A percentile compares a stretch with the other conserved stretches of the same genome.
These are phyloP conservation scores for Trametes gibbosa DNA, from an alignment of 768 basidiomycete species.

Conservation along the genomic window DNA sequence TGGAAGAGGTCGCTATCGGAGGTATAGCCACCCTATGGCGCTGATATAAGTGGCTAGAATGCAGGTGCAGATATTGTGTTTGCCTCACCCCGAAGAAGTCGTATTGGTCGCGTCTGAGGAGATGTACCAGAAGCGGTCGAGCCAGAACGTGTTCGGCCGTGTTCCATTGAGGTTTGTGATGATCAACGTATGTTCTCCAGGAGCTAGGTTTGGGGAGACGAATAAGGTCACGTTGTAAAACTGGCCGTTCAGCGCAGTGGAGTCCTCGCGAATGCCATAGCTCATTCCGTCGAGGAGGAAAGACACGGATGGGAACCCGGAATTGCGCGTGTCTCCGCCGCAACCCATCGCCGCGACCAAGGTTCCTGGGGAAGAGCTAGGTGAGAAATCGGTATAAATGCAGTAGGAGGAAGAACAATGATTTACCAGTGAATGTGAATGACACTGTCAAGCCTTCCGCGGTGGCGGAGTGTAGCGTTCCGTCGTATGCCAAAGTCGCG, in stretches of 20 bases:
- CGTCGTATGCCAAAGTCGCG: not conserved
- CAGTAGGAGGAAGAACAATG: not conserved
- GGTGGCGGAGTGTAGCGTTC: not conserved
- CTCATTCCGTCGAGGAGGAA: not conserved
- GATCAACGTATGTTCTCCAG: not conserved
- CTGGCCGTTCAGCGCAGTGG: not conserved
- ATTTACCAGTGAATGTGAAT: not conserved
- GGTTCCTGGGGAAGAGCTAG: not conserved
- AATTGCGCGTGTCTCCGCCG: not conserved
- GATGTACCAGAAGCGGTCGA: slow-evolving; percentile 5
- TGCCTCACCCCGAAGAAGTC: not conserved
- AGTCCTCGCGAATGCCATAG: not conserved
- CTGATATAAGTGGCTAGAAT: not conserved
- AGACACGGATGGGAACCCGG: not conserved
- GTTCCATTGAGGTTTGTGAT: slow-evolving; percentile 14
- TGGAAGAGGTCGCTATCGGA: not conserved
- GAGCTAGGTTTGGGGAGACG: not conserved
- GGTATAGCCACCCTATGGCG: not conserved
- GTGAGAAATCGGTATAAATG: not conserved
- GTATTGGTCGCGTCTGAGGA: not conserved
- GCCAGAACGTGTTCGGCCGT: slow-evolving; percentile 2
- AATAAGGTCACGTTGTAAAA: slow-evolving; percentile 1
- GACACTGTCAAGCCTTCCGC: not conserved
- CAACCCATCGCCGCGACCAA: not conserved
- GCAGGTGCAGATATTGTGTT: not conserved